Conservation (phyloP, 1,284 basidiomycete genomes). For the Papiliotrema terrestris region DNA sequence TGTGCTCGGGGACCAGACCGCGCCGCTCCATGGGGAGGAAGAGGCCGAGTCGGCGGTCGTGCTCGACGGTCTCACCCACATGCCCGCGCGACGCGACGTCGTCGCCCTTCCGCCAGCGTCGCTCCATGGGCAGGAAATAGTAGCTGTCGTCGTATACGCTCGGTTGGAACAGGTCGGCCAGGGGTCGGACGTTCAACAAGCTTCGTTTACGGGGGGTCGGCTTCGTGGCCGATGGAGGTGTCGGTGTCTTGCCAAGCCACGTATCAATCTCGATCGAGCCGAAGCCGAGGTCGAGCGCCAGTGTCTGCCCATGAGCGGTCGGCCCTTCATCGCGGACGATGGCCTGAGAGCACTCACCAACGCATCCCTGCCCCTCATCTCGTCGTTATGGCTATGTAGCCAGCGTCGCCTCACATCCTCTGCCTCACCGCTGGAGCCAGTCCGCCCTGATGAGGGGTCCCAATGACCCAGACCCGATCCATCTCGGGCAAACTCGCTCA, state of each 20-base stretch:
- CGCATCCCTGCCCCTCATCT: constrained; percentile 28
- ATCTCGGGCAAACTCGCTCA: not conserved
- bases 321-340: not conserved
- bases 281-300: constrained; percentile 22
- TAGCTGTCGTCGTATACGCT: not conserved
- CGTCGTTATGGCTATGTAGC: constrained; percentile 32
- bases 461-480: not conserved
- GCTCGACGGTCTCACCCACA: no score
- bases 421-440: not conserved
- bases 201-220: not conserved
- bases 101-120: no score
- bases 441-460: not conserved
- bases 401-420: not conserved
- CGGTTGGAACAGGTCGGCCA: not conserved
- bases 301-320: constrained; percentile 8
- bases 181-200: not conserved
- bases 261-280: constrained; percentile 31
- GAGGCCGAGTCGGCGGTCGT: no score
- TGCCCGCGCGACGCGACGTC: no score
- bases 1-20: no score
- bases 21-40: no score
- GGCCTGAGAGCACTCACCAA: constrained; percentile 25
- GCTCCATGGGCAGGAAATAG: not conserved
- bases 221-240: not conserved
- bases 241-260: constrained; percentile 9